Evolutionary conservation across 2,329 filamentous ascomycete species (phyloP), one percentile per base, ranked within the genome.

Genomic region (Penicillium freii): DNA sequence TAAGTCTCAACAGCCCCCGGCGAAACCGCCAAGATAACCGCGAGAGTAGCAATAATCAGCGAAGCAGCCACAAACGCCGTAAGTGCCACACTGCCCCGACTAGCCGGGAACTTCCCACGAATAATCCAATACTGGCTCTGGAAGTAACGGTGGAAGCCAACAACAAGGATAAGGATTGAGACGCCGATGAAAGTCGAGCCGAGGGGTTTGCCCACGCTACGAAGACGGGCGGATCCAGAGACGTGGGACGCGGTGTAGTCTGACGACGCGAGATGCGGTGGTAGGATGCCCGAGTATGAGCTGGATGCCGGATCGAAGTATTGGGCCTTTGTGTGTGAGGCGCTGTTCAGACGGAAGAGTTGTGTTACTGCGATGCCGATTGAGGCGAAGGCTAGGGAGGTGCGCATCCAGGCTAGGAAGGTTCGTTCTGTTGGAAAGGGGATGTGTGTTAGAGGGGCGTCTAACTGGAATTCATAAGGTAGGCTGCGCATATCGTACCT

Each of bases 361-460:
- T 87, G 85, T 1, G 85, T 87, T 42, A 87, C 78, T 25, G 85
- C 85, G 44, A 88, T 86, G 53, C 85, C 85, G 65, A 88, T 87
- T 54, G 79, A 82, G 17, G 85, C 85, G 69, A 88, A 88, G 51
- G 84, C 83, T 52, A 88, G 78, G 15, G 83, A 86, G 17, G 85
- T 88, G 53, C 85, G 81, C 57, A 88, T 79, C 85, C 85, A 88
- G 61, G 85, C 85, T 42, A 88, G 78, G 72, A 87, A 88, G n/a
- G 85, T 88, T 40, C 85, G 81, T 71, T 88, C 85, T 85, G 62
- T 42, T 55, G 46, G 25, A n/a, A 34, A 47, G 13, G 19, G 3
- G 4, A 31, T 36, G 15, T 23, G 29, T 17, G 19, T 63, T 55
- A 62, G 56, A 27, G 17, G 58, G 42, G 1, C 39, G 15, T 57